These are phyloP conservation scores for Candida sakaeoensis DNA, from an alignment of 805 yeast species.

Conservation along the genomic window DNA sequence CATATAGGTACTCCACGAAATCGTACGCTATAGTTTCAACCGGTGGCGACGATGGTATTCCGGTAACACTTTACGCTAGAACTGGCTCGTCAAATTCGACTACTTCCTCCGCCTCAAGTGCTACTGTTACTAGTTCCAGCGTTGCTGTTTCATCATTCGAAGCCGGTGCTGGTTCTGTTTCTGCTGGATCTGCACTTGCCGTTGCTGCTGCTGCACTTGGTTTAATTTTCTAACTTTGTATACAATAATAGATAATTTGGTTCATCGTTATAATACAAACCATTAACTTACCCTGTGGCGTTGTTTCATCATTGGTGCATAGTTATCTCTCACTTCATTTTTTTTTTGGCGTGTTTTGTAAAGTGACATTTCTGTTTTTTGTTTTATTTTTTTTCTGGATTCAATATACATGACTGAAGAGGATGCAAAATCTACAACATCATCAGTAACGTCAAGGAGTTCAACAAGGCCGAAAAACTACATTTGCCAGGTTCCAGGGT, in stretches of 20 bases:
- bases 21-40: conserved; percentile 15
- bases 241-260: no score
- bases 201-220: conserved; percentile 10
- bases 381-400: neutral
- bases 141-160: conserved; percentile 3
- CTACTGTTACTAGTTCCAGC: neutral
- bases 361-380: no score
- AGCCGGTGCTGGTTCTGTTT: conserved; percentile 7
- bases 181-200: conserved; percentile 7
- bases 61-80: conserved; percentile 6
- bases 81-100: conserved; percentile 1
- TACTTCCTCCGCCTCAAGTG: conserved; percentile 1
- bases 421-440: conserved; percentile 14
- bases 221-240: conserved; percentile 7
- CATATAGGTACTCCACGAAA: conserved; percentile 21
- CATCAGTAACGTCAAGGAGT: conserved; percentile 9
- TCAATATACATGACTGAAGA: conserved; percentile 12
- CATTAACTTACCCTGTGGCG: no score
- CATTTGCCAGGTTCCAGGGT: conserved; percentile 59
- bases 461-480: conserved; percentile 55
- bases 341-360: neutral
- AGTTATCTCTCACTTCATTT: neutral
- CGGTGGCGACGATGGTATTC: conserved; percentile 10
- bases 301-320: no score
- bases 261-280: no score